A percentile compares a stretch with the other conserved stretches of the same genome.
These are phyloP conservation scores for Wallacemonas sp. DNA, from an alignment of 208 protist genomes.

Conservation along the genomic window DNA sequence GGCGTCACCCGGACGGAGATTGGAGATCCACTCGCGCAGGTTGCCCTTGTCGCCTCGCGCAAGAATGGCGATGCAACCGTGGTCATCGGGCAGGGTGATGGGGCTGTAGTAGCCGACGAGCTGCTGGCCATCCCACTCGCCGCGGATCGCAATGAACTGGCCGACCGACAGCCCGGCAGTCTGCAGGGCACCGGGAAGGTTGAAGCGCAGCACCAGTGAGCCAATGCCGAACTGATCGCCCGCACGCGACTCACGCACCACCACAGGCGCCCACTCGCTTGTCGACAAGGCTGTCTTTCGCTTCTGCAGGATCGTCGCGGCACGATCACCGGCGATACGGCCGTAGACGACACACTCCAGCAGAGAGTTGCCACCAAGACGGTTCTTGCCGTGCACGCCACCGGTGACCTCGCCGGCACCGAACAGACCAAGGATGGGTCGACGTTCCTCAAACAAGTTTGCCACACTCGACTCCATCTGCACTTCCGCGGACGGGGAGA, in stretches of 20 bases:
- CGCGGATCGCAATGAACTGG: slow-evolving; percentile 63
- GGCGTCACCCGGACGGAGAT: slow-evolving; percentile 58
- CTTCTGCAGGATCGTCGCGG: slow-evolving; percentile 56
- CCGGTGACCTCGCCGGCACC: slow-evolving; percentile 94
- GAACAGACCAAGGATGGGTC: slow-evolving; percentile 85
- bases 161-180: slow-evolving; percentile 53
- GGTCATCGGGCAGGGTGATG: slow-evolving; percentile 58
- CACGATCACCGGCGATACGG: slow-evolving; percentile 72
- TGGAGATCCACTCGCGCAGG: slow-evolving; percentile 61
- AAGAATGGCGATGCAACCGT: slow-evolving; percentile 47
- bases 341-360: slow-evolving; percentile 96
- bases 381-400: slow-evolving; percentile 95
- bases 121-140: slow-evolving; percentile 46
- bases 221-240: slow-evolving; percentile 54
- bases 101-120: slow-evolving; percentile 68
- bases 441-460: slow-evolving; percentile 31
- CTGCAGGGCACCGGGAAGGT: slow-evolving; percentile 57
- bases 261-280: slow-evolving; percentile 46
- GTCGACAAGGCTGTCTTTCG: slow-evolving; percentile 27
- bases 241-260: slow-evolving; percentile 43
- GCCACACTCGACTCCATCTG: slow-evolving; percentile 37
- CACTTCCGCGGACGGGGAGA: slow-evolving; percentile 79
- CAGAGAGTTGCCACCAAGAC: slow-evolving; percentile 94
- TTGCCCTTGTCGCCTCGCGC: slow-evolving; percentile 61
- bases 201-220: slow-evolving; percentile 61